These are phyloP conservation scores for Talaromyces trachyspermus DNA, from an alignment of 495 filamentous ascomycete species.

Conservation along the genomic window DNA sequence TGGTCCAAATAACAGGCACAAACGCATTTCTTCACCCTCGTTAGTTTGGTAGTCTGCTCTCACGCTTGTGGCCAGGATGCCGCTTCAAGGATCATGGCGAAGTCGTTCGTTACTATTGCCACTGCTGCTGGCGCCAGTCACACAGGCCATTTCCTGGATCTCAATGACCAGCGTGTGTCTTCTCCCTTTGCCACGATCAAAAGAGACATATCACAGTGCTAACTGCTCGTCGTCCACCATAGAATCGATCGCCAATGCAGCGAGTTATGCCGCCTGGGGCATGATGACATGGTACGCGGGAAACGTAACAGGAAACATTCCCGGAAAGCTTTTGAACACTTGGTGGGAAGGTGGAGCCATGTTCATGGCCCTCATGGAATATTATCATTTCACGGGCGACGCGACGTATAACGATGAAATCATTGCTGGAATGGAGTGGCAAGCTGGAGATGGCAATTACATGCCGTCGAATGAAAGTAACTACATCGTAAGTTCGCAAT, in stretches of 20 bases:
- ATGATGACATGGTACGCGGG: slow-evolving; percentile 67
- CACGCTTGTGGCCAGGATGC: slow-evolving; percentile 2
- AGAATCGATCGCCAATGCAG: slow-evolving; percentile 62
- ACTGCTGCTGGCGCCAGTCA: slow-evolving; percentile 6
- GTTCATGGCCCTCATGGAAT: slow-evolving; percentile 61
- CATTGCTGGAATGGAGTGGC: slow-evolving; percentile 47
- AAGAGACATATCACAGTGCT: no score
- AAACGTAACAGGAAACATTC: slow-evolving; percentile 53
- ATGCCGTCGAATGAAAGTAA: slow-evolving; percentile 54
- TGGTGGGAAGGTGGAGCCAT: slow-evolving; percentile 81
- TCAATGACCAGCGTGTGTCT: slow-evolving; percentile 12
- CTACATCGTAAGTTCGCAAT: slow-evolving; percentile 17
- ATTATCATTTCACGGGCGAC: slow-evolving; percentile 62
- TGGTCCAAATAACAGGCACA: no score
- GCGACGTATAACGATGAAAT: slow-evolving; percentile 50
- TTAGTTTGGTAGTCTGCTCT: no score
- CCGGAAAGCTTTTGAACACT: slow-evolving; percentile 48
- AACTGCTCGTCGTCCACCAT: background rate
- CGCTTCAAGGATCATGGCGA: background rate
- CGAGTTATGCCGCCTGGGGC: slow-evolving; percentile 50
- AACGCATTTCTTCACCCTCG: no score
- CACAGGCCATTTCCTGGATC: slow-evolving; percentile 13
- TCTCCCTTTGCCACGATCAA: no score
- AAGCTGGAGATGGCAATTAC: slow-evolving; percentile 53
- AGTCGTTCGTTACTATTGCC: slow-evolving; percentile 5